Conservation (phyloP, 768 basidiomycete species). For the Glaciozyma martinii region DNA sequence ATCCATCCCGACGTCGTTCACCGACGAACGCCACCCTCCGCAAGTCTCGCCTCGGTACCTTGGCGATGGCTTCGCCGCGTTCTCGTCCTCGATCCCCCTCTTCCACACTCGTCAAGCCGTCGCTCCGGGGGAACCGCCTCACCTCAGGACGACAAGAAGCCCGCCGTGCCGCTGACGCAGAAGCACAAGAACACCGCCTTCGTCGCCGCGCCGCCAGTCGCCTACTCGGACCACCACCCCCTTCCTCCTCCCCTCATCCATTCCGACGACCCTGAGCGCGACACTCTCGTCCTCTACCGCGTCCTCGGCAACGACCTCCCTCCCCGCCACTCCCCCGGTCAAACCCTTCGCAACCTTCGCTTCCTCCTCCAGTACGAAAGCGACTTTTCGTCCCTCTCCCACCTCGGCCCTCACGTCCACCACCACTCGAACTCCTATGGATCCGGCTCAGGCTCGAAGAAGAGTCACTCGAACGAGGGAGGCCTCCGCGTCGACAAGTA, state of each 20-base stretch:
- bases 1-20: slow-evolving; percentile 27
- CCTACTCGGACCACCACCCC: slow-evolving; percentile 22
- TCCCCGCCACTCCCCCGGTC: slow-evolving; percentile 36
- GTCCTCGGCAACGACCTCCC: slow-evolving; percentile 39
- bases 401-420: slow-evolving; percentile 25
- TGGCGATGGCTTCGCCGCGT: slow-evolving; percentile 3
- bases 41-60: slow-evolving; percentile 5
- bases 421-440: slow-evolving; percentile 31
- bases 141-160: not conserved
- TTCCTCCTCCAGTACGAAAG: slow-evolving; percentile 37
- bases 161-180: not conserved
- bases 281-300: slow-evolving; percentile 36
- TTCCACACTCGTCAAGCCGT: not conserved
- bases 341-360: slow-evolving; percentile 36
- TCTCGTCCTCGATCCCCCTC: not conserved
- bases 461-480: slow-evolving; percentile 18
- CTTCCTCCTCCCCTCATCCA: slow-evolving; percentile 25
- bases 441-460: slow-evolving; percentile 14
- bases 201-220: slow-evolving; percentile 13
- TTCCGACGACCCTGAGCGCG: slow-evolving; percentile 29
- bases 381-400: slow-evolving; percentile 30
- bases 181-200: slow-evolving; percentile 10
- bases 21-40: not conserved
- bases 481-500: slow-evolving; percentile 34
- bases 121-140: not conserved